Conservation (phyloP, 495 filamentous ascomycete genomes). For the Penicillium soppii region DNA sequence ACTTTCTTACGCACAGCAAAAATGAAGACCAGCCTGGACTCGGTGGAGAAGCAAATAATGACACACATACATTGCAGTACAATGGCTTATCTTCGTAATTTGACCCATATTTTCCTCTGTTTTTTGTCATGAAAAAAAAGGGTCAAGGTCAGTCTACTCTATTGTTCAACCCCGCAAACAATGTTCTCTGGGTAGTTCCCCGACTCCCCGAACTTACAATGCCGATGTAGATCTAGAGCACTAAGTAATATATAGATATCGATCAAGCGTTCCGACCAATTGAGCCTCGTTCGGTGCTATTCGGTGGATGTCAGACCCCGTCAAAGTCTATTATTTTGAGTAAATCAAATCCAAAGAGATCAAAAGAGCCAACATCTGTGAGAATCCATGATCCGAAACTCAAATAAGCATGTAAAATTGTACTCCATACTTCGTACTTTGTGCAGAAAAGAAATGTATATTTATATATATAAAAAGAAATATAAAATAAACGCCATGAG, state of each 20-base stretch:
- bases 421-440: no score
- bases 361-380: neutral
- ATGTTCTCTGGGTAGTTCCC: neutral
- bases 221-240: neutral
- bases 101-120: neutral
- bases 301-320: neutral
- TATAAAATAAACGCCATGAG: no score
- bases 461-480: no score
- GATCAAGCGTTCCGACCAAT: neutral
- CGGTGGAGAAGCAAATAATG: neutral
- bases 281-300: neutral
- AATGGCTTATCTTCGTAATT: no score
- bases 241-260: neutral
- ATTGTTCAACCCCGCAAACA: neutral
- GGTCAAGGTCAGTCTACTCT: neutral
- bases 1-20: neutral
- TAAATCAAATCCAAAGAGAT: neutral
- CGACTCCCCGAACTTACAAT: neutral
- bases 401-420: neutral
- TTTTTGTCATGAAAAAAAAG: neutral
- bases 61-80: neutral
- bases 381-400: neutral
- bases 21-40: neutral
- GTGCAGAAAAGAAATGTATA: no score
- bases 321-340: neutral